Conservation (phyloP, 768 basidiomycete species). For the Suillus fuscotomentosus region DNA sequence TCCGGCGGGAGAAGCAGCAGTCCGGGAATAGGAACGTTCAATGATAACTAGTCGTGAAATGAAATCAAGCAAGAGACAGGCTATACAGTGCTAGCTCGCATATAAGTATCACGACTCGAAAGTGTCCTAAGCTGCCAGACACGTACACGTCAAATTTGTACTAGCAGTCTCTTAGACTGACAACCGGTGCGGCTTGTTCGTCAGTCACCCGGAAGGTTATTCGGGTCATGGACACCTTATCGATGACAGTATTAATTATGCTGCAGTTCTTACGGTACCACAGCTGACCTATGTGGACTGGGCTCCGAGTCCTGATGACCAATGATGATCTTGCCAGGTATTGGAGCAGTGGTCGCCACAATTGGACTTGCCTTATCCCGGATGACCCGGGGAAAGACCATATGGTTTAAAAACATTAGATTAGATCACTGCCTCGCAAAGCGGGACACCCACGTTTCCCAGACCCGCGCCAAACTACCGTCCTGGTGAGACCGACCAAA, state of each 20-base stretch:
- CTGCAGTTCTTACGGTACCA: background rate
- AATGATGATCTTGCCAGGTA: background rate
- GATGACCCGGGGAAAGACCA: too few species aligned
- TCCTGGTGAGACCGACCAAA: too few species aligned
- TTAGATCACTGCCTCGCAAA: background rate
- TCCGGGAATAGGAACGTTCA: conserved; percentile 8
- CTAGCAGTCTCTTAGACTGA: background rate
- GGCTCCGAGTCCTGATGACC: background rate
- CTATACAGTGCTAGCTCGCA: background rate
- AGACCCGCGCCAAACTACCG: background rate
- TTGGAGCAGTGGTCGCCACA: conserved; percentile 7
- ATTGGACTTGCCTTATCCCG: background rate
- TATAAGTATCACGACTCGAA: background rate
- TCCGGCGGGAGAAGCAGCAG: conserved; percentile 18
- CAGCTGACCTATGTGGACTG: background rate
- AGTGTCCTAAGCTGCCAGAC: background rate
- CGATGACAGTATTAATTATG: background rate
- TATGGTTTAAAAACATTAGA: background rate
- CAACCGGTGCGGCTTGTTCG: too few species aligned
- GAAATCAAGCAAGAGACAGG: background rate
- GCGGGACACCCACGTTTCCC: background rate
- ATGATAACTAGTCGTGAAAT: background rate
- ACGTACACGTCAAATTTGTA: background rate
- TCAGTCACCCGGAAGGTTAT: background rate
- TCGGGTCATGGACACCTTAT: background rate